Evolutionary conservation across 768 basidiomycete species (phyloP), one percentile per base, ranked within the genome.

Genomic region (Leccinellum rugosiceps): DNA sequence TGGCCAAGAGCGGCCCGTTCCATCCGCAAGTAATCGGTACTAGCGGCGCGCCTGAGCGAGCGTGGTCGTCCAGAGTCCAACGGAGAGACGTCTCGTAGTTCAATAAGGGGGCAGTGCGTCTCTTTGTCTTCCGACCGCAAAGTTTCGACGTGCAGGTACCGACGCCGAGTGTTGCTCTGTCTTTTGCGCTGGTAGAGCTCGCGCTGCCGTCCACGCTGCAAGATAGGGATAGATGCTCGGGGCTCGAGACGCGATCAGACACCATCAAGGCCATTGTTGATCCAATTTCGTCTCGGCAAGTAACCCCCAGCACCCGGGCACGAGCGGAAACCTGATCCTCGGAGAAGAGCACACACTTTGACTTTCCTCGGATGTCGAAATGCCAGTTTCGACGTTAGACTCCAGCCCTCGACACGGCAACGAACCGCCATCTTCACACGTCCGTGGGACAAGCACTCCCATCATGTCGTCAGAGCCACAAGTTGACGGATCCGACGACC

Each of bases 1-100:
- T 65, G 44, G 1, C 50, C 53, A 9, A 46, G 44, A 5, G 34
- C 8, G n/a, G 52, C 47, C 28, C 6, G 51, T 50, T 44, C 56
- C 23, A 17, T 19, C 21, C 8, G 17, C 19, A 56, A n/a, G 43
- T 48, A 15, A 6, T 32, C 49, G 1, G 14, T 23, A 25, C 61
- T 59, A 14, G 23, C 32, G 0, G 32, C 38, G 14, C 52, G 57
- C 44, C 51, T 38, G 34, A 52, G 60, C 5, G 25, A 23, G 11
- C 6, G 34, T 1, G 56, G 23, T 25, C 19, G 52, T 9, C 34
- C 35, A 17, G 25, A n/a, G 21, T 58, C 55, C 13, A 53, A 45
- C 17, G 41, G 43, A 2, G 54, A 6, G 17, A 17, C 45, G 30
- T 25, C 62, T 31, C 47, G 50, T 13, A 14, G 23, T 54, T 17